Base-by-base conservation (phyloP, 495 filamentous ascomycete genomes). In the Penicillium verhagenii region DNA sequence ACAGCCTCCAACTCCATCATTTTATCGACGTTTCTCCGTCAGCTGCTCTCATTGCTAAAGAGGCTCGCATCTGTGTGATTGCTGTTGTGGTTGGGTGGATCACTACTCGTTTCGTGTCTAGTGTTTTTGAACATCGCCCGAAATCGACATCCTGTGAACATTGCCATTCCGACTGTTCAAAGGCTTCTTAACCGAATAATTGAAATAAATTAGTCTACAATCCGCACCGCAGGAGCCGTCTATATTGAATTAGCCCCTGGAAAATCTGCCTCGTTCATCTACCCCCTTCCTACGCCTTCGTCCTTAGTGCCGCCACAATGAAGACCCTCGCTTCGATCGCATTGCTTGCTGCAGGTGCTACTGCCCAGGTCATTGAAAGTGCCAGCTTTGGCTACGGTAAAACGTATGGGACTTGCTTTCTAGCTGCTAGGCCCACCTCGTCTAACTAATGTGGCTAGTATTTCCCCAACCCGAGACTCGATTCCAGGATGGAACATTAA, bases 311-410 rank as follows among this genome's bases (percentile, higher is more conserved):
- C 67, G 66, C 57, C 69, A 72, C 35, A 24, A 80, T 81, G 76
- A 73, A 65, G 63, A 54, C 70, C 18, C 57, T 67, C 31, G 54
- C 64, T 56, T 68, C 68, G 20, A 43, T 78, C 29, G 67, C 73
- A 26, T 72, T 84, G 29, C 71, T 86, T 53, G 78, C 80, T 47
- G 70, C 81, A 60, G 71, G 78, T 28, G 83, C 81, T 31, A 73
- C 76, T 26, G 85, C 85, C 31, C 81, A 88, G 59, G 73, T 86
- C 10, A 74, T 86, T 58, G 80, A 87, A 48, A 86, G 72, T 71
- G 85, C 78, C 24, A 92, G 88, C 66, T 96, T 96, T 67, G 91
- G 91, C 18, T 82, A 87, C 61, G 80, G 81, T 49, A 71, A 74
- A 46, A 85, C 79, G 87, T 89, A 75, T 52, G 77, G 63, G 23